A percentile compares a stretch with the other conserved stretches of the same genome.
Conservation (phyloP, 495 filamentous ascomycete genomes). For the Aspergillus carlsbadensis region DNA sequence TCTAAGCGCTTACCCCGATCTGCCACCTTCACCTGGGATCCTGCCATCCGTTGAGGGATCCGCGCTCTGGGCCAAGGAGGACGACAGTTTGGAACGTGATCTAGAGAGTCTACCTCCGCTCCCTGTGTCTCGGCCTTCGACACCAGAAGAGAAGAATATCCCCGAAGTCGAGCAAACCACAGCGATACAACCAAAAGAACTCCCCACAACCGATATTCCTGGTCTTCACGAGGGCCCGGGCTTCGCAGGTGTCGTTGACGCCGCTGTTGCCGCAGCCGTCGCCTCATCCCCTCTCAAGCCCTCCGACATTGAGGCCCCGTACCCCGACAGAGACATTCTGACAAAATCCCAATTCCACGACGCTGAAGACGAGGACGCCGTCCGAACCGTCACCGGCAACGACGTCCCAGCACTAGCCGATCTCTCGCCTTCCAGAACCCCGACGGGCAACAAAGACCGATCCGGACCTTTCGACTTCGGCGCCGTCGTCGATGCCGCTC, state of each 20-base stretch:
- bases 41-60: constrained; percentile 43
- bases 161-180: constrained; percentile 15
- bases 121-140: constrained; percentile 16
- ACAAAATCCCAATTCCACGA: not conserved
- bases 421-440: not conserved
- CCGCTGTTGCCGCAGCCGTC: constrained; percentile 26
- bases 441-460: not conserved
- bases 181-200: constrained; percentile 21
- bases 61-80: constrained; percentile 24
- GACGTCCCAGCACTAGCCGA: not conserved
- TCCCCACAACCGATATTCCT: constrained; percentile 1
- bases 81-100: constrained; percentile 14
- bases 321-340: not conserved
- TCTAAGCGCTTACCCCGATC: constrained; percentile 23
- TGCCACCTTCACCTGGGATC: constrained; percentile 28
- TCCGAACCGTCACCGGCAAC: constrained; percentile 2
- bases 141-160: constrained; percentile 12
- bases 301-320: not conserved
- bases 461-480: constrained; percentile 17
- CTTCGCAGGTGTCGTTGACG: constrained; percentile 28
- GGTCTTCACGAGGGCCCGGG: constrained; percentile 15
- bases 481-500: constrained; percentile 29
- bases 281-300: not conserved
- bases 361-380: constrained; percentile 6
- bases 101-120: constrained; percentile 12